Evolutionary conservation across 2,329 filamentous ascomycete genomes (phyloP).

Genomic region (Aspergillus pseudonomiae): DNA sequence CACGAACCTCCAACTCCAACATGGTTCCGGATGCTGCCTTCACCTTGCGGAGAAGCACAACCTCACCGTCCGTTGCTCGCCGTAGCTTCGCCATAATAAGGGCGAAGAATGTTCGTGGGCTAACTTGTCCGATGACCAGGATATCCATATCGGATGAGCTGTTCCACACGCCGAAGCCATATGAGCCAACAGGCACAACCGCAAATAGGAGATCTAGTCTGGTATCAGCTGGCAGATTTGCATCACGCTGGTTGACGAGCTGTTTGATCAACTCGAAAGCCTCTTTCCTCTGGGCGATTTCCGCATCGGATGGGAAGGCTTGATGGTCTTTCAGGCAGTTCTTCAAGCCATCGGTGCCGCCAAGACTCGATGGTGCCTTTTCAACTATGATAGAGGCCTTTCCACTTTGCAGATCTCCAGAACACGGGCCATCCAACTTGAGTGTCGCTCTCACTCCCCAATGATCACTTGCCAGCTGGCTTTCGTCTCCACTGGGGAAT

Average conservation of each 20-base stretch:
- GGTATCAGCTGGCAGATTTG: constrained; percentile 3
- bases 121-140: constrained; percentile 9
- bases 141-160: constrained; percentile 12
- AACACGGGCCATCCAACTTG: background rate
- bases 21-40: constrained; percentile 11
- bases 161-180: constrained; percentile 10
- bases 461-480: constrained; percentile 7
- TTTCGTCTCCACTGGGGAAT: background rate
- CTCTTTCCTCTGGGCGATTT: constrained; percentile 3
- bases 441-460: constrained; percentile 9
- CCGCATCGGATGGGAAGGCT: background rate
- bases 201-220: constrained; percentile 4
- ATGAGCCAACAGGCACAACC: constrained; percentile 9
- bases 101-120: constrained; percentile 13
- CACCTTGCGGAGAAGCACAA: constrained; percentile 12
- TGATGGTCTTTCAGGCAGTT: background rate
- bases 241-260: constrained; percentile 9
- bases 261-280: background rate
- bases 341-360: background rate
- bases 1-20: constrained; percentile 10
- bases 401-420: background rate
- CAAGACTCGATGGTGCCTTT: background rate
- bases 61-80: background rate
- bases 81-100: constrained; percentile 11
- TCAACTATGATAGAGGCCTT: background rate